These are phyloP conservation scores for Eudorina sp. DNA, from an alignment of 139 green algal genomes.

Conservation along the genomic window DNA sequence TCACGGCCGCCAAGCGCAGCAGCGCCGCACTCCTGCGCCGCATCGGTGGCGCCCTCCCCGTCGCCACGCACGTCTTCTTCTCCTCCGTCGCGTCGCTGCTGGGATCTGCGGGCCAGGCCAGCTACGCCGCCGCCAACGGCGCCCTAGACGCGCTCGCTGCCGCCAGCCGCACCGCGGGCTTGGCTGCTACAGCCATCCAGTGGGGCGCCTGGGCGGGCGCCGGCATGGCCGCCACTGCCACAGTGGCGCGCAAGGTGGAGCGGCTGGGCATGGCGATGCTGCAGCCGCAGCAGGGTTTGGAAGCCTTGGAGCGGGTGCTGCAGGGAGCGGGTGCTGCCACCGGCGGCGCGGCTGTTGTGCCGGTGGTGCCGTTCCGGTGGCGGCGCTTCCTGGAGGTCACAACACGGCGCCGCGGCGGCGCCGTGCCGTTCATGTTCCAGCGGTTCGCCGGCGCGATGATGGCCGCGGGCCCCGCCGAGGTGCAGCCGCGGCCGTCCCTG, in stretches of 20 bases:
- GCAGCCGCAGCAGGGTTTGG: conserved; percentile 55
- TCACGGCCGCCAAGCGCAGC: conserved; percentile 75
- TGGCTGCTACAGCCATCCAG: conserved; percentile 51
- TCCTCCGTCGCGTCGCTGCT: conserved; percentile 83
- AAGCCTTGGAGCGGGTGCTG: conserved; percentile 54
- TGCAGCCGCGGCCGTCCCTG: too few species aligned
- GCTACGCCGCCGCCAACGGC: conserved; percentile 86
- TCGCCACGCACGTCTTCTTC: conserved; percentile 71
- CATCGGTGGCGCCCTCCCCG: conserved; percentile 51
- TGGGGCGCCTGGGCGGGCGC: conserved; percentile 64
- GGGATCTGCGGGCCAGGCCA: conserved; percentile 83
- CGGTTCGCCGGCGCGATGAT: neutral
- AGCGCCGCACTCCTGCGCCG: conserved; percentile 43
- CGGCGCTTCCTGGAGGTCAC: neutral
- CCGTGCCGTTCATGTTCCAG: conserved; percentile 42
- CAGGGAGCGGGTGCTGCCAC: neutral
- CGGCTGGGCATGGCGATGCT: conserved; percentile 71
- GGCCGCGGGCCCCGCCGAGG: too few species aligned
- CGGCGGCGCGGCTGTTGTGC: conserved; percentile 5
- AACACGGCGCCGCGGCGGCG: neutral
- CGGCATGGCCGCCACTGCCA: conserved; percentile 59
- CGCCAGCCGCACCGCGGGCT: neutral
- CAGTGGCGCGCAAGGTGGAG: conserved; percentile 54
- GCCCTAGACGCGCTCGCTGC: conserved; percentile 68
- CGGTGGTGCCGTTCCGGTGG: conserved; percentile 64